Conservation (phyloP, 202 grass and related monocot genomes). For the Sporobolus alterniflorus region DNA sequence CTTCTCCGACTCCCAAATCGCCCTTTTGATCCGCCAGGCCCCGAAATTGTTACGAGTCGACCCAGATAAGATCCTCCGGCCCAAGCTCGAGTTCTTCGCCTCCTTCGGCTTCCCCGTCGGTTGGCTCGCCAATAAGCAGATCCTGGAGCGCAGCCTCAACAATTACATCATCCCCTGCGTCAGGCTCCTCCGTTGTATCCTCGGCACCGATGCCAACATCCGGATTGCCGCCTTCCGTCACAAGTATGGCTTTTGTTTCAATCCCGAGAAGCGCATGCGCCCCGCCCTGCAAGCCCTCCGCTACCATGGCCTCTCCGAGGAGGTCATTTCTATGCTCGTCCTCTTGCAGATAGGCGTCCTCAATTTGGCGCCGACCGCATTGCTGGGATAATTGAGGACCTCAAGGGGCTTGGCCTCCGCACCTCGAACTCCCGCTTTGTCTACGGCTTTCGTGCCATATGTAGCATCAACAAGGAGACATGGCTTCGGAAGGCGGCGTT, state of each 20-base stretch:
- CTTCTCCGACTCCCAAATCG: constrained; percentile 37
- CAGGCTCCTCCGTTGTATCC: constrained; percentile 36
- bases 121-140: not conserved
- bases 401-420: constrained; percentile 9
- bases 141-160: constrained; percentile 35
- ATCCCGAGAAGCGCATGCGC: constrained; percentile 23
- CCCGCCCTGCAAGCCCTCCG: constrained; percentile 38
- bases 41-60: constrained; percentile 2
- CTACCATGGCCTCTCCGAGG: constrained; percentile 6
- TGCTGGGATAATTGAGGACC: constrained; percentile 25
- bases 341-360: constrained; percentile 19
- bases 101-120: constrained; percentile 5
- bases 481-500: constrained; percentile 32
- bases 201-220: constrained; percentile 22
- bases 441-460: not conserved
- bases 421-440: not conserved
- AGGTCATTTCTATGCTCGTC: constrained; percentile 31
- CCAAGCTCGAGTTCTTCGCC: constrained; percentile 53
- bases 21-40: not conserved
- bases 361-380: constrained; percentile 17
- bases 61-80: constrained; percentile 27
- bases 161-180: constrained; percentile 44
- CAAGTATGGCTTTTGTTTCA: not conserved
- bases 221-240: not conserved
- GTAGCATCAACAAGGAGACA: not conserved